These are phyloP conservation scores for Centaurea solstitialis DNA, from an alignment of 129 eudicot genomes.

Conservation along the genomic window DNA sequence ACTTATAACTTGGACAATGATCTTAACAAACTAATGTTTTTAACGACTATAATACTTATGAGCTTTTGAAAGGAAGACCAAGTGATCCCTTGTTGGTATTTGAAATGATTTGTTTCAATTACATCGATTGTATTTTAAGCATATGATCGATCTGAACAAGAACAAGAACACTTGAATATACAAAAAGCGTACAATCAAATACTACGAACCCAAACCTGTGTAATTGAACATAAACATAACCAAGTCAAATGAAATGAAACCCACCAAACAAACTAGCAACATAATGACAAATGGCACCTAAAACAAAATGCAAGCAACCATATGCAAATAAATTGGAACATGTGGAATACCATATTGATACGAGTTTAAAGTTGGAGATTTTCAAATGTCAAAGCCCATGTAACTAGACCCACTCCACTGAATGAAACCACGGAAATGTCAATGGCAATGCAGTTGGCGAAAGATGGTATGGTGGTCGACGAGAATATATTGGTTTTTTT, in stretches of 20 bases:
- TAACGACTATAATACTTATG: too few relatives aligned
- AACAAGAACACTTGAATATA: not conserved
- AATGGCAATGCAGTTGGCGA: not conserved
- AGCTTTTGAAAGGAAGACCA: not conserved
- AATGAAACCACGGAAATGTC: not conserved
- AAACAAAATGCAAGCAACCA: not conserved
- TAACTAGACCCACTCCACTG: not conserved
- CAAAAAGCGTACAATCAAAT: not conserved
- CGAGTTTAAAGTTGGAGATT: not conserved
- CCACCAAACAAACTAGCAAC: not conserved
- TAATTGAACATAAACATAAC: not conserved
- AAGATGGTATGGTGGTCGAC: not conserved
- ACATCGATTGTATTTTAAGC: not conserved
- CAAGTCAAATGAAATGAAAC: not conserved
- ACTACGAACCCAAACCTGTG: not conserved
- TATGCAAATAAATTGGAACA: not conserved
- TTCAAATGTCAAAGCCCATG: not conserved
- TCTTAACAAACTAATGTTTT: too few relatives aligned
- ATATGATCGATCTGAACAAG: not conserved
- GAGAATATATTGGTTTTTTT: not conserved
- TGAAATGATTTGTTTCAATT: not conserved
- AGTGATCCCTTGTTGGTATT: not conserved
- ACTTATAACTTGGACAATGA: too few relatives aligned
- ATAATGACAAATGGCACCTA: not conserved
- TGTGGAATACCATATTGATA: not conserved